Conservation (phyloP, 2,329 filamentous ascomycete species). For the Stagonosporopsis rhizophila region DNA sequence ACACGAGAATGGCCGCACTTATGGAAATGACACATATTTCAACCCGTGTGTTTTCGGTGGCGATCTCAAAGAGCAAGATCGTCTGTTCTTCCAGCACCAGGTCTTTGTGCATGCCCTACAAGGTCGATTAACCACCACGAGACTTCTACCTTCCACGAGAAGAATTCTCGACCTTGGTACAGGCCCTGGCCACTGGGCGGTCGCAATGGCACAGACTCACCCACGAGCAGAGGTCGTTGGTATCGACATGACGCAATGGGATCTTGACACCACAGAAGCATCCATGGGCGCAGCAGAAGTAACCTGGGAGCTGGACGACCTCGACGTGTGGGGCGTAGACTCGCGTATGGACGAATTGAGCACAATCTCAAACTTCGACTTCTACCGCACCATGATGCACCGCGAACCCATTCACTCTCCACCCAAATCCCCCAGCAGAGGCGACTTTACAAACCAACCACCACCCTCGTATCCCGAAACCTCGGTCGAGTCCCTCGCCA, state of each 20-base stretch:
- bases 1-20: constrained; percentile 66
- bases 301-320: constrained; percentile 49
- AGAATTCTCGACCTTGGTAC: constrained; percentile 55
- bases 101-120: constrained; percentile 59
- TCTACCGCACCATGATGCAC: constrained; percentile 33
- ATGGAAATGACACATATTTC: constrained; percentile 68
- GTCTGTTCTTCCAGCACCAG: constrained; percentile 68
- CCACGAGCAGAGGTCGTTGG: constrained; percentile 58
- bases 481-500: constrained; percentile 30
- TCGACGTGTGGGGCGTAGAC: constrained; percentile 46
- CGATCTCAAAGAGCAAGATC: constrained; percentile 69
- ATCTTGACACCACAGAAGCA: constrained; percentile 57
- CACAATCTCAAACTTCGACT: constrained; percentile 31
- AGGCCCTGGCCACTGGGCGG: constrained; percentile 59
- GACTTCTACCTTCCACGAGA: constrained; percentile 30
- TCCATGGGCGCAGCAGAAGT: constrained; percentile 36
- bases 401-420: constrained; percentile 29
- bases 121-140: constrained; percentile 47
- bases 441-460: background rate
- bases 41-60: constrained; percentile 62
- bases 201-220: constrained; percentile 54
- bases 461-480: constrained; percentile 21
- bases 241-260: constrained; percentile 58
- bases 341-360: constrained; percentile 36
- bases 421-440: constrained; percentile 12